Percentiles rank a stretch among this genome's conserved stretches.
Conservation (phyloP, 306 rosid species). For the Cotoneaster glaucophyllus region DNA sequence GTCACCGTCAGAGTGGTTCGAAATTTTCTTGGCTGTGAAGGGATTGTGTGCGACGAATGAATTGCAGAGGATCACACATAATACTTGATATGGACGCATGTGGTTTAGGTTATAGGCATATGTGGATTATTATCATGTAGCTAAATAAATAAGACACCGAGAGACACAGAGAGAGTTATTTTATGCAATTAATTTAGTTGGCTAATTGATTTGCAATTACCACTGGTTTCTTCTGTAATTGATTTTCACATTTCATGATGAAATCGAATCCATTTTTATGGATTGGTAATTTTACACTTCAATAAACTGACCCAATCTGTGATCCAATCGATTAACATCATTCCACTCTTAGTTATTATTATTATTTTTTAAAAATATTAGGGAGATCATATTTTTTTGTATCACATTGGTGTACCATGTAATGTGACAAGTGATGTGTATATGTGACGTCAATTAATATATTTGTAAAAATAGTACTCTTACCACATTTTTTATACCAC, state of each 20-base stretch:
- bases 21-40: neutral
- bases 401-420: too few relatives aligned
- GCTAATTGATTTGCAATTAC: neutral
- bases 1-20: neutral
- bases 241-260: neutral
- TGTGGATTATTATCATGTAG: neutral
- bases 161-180: neutral
- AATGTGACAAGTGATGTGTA: too few relatives aligned
- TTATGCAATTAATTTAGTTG: neutral
- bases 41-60: neutral
- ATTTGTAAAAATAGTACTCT: too few relatives aligned
- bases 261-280: neutral
- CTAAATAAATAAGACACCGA: neutral
- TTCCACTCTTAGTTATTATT: too few relatives aligned
- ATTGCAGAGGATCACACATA: neutral
- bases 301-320: too few relatives aligned
- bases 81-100: conserved; percentile 26
- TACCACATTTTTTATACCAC: too few relatives aligned
- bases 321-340: too few relatives aligned
- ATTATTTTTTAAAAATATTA: too few relatives aligned
- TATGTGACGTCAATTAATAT: too few relatives aligned
- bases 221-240: too few relatives aligned
- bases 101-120: conserved; percentile 14
- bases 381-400: too few relatives aligned
- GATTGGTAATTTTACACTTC: too few relatives aligned